Percentiles rank a stretch among this genome's conserved stretches.
phyloP scores from a whole-genome alignment of 139 green algal genomes.

The Edaphochlamys debaryana region DNA sequence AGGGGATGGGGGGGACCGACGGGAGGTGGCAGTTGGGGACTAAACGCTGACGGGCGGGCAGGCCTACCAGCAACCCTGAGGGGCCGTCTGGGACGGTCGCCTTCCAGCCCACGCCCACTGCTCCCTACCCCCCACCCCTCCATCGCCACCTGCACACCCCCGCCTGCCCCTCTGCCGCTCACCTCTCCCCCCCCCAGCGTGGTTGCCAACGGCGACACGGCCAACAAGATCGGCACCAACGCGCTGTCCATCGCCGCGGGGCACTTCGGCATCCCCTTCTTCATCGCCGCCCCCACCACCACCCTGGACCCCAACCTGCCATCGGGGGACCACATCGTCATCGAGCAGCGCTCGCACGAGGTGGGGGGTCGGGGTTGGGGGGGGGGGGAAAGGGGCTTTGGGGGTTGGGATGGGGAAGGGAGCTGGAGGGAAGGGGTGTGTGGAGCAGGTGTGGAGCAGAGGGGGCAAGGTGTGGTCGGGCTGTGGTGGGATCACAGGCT shows the following conservation, averaged over 20 bases:
- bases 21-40: no score
- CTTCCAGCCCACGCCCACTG: no score
- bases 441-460: no score
- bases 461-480: no score
- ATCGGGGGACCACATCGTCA: constrained; percentile 84
- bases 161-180: no score
- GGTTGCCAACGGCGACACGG: constrained; percentile 90
- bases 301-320: constrained; percentile 83
- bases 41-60: no score
- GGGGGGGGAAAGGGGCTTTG: not conserved
- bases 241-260: constrained; percentile 68
- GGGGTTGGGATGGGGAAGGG: not conserved
- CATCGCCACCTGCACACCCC: no score
- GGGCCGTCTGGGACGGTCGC: no score
- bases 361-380: not conserved
- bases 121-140: no score
- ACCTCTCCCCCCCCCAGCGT: constrained; percentile 35
- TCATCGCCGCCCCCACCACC: constrained; percentile 91
- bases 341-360: constrained; percentile 81
- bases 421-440: not conserved
- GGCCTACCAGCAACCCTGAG: no score
- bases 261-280: constrained; percentile 89
- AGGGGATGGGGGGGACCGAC: not conserved
- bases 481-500: not conserved
- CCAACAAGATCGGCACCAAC: constrained; percentile 95